Conservation (phyloP, 352 stramenopile genomes). For the Globisporangium mamillatum region DNA sequence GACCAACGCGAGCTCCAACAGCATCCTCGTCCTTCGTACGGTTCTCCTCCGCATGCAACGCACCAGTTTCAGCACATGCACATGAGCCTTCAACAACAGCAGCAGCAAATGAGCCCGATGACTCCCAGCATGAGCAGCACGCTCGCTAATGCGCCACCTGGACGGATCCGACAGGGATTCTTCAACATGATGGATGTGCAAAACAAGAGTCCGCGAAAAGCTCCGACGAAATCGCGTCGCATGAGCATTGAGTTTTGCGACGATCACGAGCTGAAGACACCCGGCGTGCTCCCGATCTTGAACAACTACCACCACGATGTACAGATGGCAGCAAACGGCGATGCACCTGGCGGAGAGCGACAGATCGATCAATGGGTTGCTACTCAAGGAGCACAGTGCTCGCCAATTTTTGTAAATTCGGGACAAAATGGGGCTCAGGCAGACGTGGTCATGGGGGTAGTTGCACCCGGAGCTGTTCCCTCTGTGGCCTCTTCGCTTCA, state of each 20-base stretch:
- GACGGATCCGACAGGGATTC: neutral
- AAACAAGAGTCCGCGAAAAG: conserved; percentile 16
- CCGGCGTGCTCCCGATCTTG: neutral
- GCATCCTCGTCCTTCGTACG: conserved; percentile 5
- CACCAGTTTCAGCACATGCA: conserved; percentile 8
- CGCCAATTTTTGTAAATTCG: neutral
- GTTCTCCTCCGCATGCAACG: neutral
- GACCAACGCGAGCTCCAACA: neutral
- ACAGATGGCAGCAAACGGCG: neutral
- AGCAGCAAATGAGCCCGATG: conserved; percentile 5
- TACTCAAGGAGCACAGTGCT: neutral
- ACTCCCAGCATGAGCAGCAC: neutral
- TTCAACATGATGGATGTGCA: conserved; percentile 16
- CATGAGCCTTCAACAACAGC: neutral
- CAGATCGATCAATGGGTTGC: neutral
- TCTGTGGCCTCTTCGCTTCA: neutral
- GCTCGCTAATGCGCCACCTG: neutral
- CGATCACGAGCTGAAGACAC: conserved; percentile 12
- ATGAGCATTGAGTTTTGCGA: conserved; percentile 10
- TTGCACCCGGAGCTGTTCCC: neutral
- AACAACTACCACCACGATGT: neutral
- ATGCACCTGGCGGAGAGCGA: neutral
- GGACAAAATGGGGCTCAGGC: neutral
- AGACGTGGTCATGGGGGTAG: neutral
- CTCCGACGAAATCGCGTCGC: conserved; percentile 7